Conservation (phyloP, 73 alveolate genomes). For the Symbiodinium natans region DNA sequence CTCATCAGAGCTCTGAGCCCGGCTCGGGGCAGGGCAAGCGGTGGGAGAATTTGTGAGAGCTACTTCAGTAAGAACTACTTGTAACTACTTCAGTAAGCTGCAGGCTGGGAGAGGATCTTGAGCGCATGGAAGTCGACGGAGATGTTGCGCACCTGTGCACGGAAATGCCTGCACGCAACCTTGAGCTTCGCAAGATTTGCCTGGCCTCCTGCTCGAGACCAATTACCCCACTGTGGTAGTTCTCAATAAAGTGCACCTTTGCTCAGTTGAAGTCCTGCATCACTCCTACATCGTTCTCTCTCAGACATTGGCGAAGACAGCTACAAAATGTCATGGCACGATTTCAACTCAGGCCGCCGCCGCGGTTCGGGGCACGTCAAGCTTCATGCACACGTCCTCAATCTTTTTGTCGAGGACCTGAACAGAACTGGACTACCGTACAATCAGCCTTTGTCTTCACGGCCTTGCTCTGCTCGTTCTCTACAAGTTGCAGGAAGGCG, state of each 20-base stretch:
- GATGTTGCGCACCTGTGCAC: constrained; percentile 71
- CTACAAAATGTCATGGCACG: no score
- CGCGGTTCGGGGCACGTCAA: constrained; percentile 74
- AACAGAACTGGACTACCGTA: no score
- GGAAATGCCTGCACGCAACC: not conserved
- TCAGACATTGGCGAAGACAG: no score
- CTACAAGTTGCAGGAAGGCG: no score
- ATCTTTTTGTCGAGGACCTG: constrained; percentile 55
- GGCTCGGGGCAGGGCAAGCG: not conserved
- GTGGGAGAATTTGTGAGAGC: not conserved
- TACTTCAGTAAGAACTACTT: not conserved
- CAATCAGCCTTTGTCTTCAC: no score
- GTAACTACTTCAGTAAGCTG: not conserved
- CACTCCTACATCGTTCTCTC: no score
- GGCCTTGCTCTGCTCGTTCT: no score
- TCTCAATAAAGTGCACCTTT: constrained; percentile 73
- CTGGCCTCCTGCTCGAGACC: constrained; percentile 64
- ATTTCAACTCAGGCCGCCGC: no score
- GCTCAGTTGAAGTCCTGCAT: no score
- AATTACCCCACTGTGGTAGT: constrained; percentile 67
- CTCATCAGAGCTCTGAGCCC: not conserved
- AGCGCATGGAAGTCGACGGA: constrained; percentile 82
- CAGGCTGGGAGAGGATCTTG: constrained; percentile 55
- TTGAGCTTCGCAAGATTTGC: not conserved
- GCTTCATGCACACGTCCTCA: constrained; percentile 85